phyloP scores from a whole-genome alignment of 139 green algal genomes.

The Chlamydomonas urium region DNA sequence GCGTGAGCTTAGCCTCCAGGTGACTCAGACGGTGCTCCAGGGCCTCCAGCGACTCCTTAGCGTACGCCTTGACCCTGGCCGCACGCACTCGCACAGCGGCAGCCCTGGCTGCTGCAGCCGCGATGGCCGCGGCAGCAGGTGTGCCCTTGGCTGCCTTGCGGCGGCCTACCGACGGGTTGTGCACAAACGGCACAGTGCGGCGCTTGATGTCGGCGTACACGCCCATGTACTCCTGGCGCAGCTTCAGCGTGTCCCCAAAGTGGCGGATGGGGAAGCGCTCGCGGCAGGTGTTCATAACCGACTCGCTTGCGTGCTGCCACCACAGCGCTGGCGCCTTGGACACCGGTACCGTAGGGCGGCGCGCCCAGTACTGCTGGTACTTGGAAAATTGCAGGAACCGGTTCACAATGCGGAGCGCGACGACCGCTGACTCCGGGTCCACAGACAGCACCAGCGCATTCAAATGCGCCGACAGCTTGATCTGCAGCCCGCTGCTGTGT shows the following conservation, averaged over 20 bases:
- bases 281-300: conserved; percentile 37
- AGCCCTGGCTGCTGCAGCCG: too few species aligned
- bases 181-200: not conserved
- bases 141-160: too few species aligned
- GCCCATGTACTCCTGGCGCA: conserved; percentile 5
- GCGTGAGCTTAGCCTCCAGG: conserved; percentile 30
- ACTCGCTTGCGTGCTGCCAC: conserved; percentile 46
- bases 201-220: not conserved
- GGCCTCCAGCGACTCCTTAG: not conserved
- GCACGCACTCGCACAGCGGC: too few species aligned
- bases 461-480: conserved; percentile 16
- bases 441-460: conserved; percentile 28
- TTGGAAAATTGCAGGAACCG: conserved; percentile 22
- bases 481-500: not conserved
- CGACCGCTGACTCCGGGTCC: conserved; percentile 1
- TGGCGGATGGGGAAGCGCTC: conserved; percentile 29
- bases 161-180: not conserved
- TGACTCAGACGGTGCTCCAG: not conserved
- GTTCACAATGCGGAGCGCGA: conserved; percentile 26
- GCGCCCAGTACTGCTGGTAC: conserved; percentile 24
- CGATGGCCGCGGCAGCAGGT: too few species aligned
- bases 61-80: not conserved
- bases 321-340: conserved; percentile 24
- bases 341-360: conserved; percentile 12
- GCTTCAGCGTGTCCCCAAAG: conserved; percentile 4